Evolutionary conservation across 305 asterid genomes (phyloP).

Genomic region (Withania somnifera): DNA sequence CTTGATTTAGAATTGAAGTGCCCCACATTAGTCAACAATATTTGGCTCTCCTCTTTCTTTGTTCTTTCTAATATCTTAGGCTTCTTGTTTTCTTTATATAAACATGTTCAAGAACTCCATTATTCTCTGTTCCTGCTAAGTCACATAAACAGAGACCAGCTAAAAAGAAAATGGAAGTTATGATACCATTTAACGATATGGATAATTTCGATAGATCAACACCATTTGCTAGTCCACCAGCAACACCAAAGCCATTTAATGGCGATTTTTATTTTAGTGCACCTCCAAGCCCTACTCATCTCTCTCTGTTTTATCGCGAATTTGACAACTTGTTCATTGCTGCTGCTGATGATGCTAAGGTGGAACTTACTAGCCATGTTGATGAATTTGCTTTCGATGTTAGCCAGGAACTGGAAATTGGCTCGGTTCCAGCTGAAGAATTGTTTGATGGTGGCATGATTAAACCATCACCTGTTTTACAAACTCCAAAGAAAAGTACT

Average conservation of each 20-base stretch:
- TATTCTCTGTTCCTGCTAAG: not conserved
- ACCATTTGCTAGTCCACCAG: slow-evolving; percentile 24
- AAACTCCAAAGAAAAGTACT: not conserved
- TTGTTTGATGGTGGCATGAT: slow-evolving; percentile 67
- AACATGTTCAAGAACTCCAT: not conserved
- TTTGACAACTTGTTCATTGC: slow-evolving; percentile 19
- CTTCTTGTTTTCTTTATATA: not conserved
- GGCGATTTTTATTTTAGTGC: slow-evolving; percentile 55
- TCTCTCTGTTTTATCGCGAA: slow-evolving; percentile 29
- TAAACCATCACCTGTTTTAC: slow-evolving; percentile 26
- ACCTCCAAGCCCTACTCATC: slow-evolving; percentile 55
- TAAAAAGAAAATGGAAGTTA: slow-evolving; percentile 24
- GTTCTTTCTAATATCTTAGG: not conserved
- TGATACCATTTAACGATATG: slow-evolving; percentile 15
- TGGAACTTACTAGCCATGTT: not conserved
- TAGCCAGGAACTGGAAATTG: slow-evolving; percentile 25
- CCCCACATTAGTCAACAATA: slow-evolving; percentile 7
- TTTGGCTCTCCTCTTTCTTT: not conserved
- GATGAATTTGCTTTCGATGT: slow-evolving; percentile 56
- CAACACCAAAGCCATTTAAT: slow-evolving; percentile 35
- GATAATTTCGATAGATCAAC: slow-evolving; percentile 34
- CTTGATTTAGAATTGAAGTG: not conserved
- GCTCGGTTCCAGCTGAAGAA: slow-evolving; percentile 61
- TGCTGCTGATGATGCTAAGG: not conserved
- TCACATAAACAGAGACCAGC: not conserved